phyloP scores from a whole-genome alignment of 2,329 filamentous ascomycete species.

The Calonectria pteridis region DNA sequence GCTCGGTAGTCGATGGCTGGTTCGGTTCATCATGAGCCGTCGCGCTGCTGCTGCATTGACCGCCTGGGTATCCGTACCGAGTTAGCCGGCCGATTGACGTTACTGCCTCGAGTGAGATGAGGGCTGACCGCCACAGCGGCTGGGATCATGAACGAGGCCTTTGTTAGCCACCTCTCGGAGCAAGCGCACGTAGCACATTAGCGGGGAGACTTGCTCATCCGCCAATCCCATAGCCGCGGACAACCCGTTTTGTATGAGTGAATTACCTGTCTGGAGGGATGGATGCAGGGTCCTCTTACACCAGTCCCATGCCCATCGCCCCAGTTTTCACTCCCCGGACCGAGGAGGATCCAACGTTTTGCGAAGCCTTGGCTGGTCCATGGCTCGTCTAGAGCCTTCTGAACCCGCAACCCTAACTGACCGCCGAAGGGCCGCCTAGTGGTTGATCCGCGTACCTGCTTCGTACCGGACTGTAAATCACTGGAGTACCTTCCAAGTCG shows the following conservation, averaged over 20 bases:
- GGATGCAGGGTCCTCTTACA: slow-evolving; percentile 43
- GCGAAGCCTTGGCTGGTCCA: slow-evolving; percentile 29
- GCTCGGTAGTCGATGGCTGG: slow-evolving; percentile 12
- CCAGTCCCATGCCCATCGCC: slow-evolving; percentile 32
- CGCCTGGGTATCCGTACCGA: slow-evolving; percentile 25
- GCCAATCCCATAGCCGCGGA: slow-evolving; percentile 4
- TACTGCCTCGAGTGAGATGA: slow-evolving; percentile 9
- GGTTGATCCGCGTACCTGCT: slow-evolving; percentile 34
- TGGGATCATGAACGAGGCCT: slow-evolving; percentile 24
- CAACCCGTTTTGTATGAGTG: slow-evolving; percentile 44
- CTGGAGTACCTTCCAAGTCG: slow-evolving; percentile 24
- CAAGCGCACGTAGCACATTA: slow-evolving; percentile 18
- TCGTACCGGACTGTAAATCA: slow-evolving; percentile 24
- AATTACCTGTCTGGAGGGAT: slow-evolving; percentile 40
- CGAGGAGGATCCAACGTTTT: slow-evolving; percentile 35
- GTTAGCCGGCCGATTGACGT: slow-evolving; percentile 32
- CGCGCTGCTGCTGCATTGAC: slow-evolving; percentile 15
- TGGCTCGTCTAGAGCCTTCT: slow-evolving; percentile 25
- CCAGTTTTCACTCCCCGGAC: slow-evolving; percentile 25
- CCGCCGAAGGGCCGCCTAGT: slow-evolving; percentile 36
- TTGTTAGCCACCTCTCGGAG: slow-evolving; percentile 6
- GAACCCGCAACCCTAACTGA: slow-evolving; percentile 31
- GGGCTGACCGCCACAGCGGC: slow-evolving; percentile 30
- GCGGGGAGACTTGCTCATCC: slow-evolving; percentile 24
- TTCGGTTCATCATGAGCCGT: slow-evolving; percentile 4